Percentiles rank a stretch among this genome's conserved stretches.
These are phyloP conservation scores for Paramyrothecium roridum DNA, from an alignment of 2,329 filamentous ascomycete genomes.

Conservation along the genomic window DNA sequence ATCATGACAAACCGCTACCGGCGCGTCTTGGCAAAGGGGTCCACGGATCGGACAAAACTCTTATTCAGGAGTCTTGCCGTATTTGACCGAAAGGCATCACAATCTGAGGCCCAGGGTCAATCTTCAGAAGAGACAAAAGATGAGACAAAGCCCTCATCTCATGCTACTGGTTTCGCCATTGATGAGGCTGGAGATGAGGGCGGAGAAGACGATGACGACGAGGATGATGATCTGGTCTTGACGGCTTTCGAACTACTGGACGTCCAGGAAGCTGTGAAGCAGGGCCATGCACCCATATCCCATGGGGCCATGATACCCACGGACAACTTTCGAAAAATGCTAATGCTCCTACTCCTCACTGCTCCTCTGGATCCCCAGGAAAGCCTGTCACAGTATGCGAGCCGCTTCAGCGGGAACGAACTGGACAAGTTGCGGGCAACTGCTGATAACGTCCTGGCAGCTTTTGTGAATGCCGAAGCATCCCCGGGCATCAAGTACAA, in stretches of 20 bases:
- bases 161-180: slow-evolving; percentile 40
- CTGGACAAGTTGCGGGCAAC: slow-evolving; percentile 57
- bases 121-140: slow-evolving; percentile 8
- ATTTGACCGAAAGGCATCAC: slow-evolving; percentile 58
- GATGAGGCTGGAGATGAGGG: slow-evolving; percentile 42
- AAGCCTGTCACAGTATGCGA: slow-evolving; percentile 58
- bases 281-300: slow-evolving; percentile 46
- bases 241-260: slow-evolving; percentile 68
- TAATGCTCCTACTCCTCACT: slow-evolving; percentile 67
- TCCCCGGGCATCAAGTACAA: slow-evolving; percentile 60
- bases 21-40: slow-evolving; percentile 57
- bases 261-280: slow-evolving; percentile 57
- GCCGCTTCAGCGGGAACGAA: slow-evolving; percentile 51
- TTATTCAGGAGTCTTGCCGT: slow-evolving; percentile 71
- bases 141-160: slow-evolving; percentile 6
- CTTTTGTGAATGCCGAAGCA: slow-evolving; percentile 64
- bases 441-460: slow-evolving; percentile 62
- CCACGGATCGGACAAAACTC: slow-evolving; percentile 58
- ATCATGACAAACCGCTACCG: slow-evolving; percentile 70
- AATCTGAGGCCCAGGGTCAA: background rate
- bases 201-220: slow-evolving; percentile 42
- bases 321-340: slow-evolving; percentile 67
- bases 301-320: slow-evolving; percentile 68
- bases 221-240: slow-evolving; percentile 62
- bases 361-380: slow-evolving; percentile 65